Evolutionary conservation across 169 alveolate species (phyloP).

Genomic region (Cytauxzoon felis): DNA sequence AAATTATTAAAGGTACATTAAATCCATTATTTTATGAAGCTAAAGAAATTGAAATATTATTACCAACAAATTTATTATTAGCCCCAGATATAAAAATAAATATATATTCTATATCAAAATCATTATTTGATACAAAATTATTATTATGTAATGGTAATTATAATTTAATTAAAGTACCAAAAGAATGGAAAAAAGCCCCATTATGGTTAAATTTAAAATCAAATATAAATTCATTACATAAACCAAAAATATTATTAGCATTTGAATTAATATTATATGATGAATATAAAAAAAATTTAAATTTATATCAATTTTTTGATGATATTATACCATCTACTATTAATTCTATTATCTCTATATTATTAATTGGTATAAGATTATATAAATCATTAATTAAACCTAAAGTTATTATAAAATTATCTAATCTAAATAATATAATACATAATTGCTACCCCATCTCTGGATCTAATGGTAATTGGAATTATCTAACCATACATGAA

Average conservation of each 20-base stretch:
- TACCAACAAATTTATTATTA: slow-evolving; percentile 79
- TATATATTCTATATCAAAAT: slow-evolving; percentile 63
- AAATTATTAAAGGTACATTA: slow-evolving; percentile 71
- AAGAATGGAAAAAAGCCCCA: slow-evolving; percentile 85
- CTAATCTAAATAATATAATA: slow-evolving; percentile 64
- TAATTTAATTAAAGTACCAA: slow-evolving; percentile 79
- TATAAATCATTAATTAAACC: slow-evolving; percentile 79
- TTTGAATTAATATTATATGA: slow-evolving; percentile 81
- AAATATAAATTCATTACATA: slow-evolving; percentile 72
- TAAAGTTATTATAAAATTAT: slow-evolving; percentile 72
- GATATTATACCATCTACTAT: slow-evolving; percentile 84
- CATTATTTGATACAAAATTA: slow-evolving; percentile 58
- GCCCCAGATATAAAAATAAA: slow-evolving; percentile 85
- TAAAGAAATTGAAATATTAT: slow-evolving; percentile 75
- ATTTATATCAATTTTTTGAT: slow-evolving; percentile 77
- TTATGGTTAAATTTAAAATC: slow-evolving; percentile 81
- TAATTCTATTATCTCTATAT: slow-evolving; percentile 73
- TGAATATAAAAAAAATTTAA: slow-evolving; percentile 55
- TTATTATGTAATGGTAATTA: slow-evolving; percentile 68
- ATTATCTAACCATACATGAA: slow-evolving; percentile 63
- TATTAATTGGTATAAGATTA: slow-evolving; percentile 81
- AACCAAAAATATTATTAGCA: slow-evolving; percentile 78
- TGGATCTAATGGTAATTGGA: slow-evolving; percentile 71
- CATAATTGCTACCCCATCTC: slow-evolving; percentile 33
- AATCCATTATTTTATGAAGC: slow-evolving; percentile 86